These are phyloP conservation scores for Solanum chilense DNA, from an alignment of 257 asterid species.

Conservation along the genomic window DNA sequence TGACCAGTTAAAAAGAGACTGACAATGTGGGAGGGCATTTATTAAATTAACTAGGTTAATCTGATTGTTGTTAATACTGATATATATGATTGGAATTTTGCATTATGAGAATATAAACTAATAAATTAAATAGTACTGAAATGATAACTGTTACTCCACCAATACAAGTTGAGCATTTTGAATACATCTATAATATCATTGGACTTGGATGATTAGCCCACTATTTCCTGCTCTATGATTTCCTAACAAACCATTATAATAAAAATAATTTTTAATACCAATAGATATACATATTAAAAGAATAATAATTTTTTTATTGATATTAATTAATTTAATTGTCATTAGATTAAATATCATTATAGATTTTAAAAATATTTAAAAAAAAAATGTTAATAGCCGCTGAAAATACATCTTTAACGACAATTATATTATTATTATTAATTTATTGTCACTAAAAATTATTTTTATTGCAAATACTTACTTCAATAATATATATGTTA, in stretches of 20 bases:
- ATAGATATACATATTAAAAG: too few relatives aligned
- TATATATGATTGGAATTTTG: neutral
- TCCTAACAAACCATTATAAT: neutral
- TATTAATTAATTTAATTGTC: too few relatives aligned
- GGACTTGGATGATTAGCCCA: neutral
- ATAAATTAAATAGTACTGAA: neutral
- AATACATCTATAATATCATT: neutral
- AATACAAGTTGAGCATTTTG: neutral
- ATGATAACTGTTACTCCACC: neutral
- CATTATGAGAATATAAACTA: neutral
- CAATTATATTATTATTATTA: too few relatives aligned
- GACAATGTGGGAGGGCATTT: neutral
- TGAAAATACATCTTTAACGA: too few relatives aligned
- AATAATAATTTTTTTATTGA: rapidly evolving
- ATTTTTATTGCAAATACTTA: neutral
- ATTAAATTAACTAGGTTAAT: neutral
- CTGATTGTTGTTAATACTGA: neutral
- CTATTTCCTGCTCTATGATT: neutral
- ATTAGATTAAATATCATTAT: too few relatives aligned
- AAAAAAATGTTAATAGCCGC: too few relatives aligned
- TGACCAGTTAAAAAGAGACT: neutral
- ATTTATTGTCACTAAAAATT: too few relatives aligned
- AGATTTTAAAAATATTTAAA: too few relatives aligned
- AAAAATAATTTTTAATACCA: too few relatives aligned
- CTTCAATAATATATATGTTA: neutral